These are phyloP conservation scores for Colletotrichum australisinense DNA, from an alignment of 2,329 filamentous ascomycete genomes.

Conservation along the genomic window DNA sequence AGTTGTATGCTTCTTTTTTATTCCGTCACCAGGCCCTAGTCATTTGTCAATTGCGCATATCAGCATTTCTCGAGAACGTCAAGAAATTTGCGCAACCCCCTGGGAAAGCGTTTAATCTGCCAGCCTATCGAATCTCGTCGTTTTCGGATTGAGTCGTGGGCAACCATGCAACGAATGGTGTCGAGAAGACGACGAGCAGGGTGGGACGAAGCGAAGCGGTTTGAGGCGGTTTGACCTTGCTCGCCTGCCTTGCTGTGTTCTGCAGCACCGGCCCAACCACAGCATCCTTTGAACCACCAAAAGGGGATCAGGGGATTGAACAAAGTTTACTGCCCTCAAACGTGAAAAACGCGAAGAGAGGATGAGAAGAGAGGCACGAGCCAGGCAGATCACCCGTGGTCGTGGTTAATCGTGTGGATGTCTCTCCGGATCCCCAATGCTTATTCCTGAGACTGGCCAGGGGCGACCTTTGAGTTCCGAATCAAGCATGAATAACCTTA, in stretches of 20 bases:
- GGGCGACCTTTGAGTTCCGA: conserved; percentile 14
- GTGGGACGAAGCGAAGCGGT: conserved; percentile 21
- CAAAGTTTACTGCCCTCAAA: conserved; percentile 27
- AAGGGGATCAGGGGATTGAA: background rate
- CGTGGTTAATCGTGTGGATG: background rate
- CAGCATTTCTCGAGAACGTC: background rate
- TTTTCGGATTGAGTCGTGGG: conserved; percentile 7
- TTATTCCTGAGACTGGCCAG: conserved; percentile 22
- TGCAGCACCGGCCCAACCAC: conserved; percentile 8
- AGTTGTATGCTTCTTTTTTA: background rate
- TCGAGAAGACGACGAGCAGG: conserved; percentile 4
- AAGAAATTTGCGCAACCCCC: conserved; percentile 4
- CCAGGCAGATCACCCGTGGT: conserved; percentile 22
- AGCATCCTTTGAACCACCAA: background rate
- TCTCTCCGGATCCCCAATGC: conserved; percentile 11
- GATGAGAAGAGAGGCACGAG: conserved; percentile 11
- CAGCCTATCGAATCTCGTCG: conserved; percentile 13
- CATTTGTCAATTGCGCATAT: conserved; percentile 10
- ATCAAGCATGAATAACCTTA: conserved; percentile 29
- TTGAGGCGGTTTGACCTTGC: conserved; percentile 25
- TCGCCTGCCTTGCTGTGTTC: conserved; percentile 12
- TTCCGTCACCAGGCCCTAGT: background rate
- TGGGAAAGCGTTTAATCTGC: background rate
- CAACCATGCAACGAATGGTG: conserved; percentile 15
- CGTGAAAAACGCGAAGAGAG: conserved; percentile 8